Evolutionary conservation across 306 rosid species (phyloP), one percentile per base, ranked within the genome.

Genomic region (Malus orientalis): DNA sequence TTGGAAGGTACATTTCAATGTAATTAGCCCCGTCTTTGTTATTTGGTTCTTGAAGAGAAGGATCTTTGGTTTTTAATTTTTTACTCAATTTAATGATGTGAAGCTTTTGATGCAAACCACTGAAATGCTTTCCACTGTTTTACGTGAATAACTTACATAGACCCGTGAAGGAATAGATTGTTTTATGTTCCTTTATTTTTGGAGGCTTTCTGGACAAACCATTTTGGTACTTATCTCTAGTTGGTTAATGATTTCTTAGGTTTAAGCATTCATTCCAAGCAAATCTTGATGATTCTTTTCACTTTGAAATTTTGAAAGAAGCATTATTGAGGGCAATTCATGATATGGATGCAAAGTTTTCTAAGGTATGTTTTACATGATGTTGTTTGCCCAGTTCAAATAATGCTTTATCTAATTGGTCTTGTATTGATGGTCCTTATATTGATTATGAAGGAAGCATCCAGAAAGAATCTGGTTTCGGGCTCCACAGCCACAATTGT

Each of bases 251-350:
- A 40, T 74, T 84, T 86, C 77, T 67, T 91, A 91, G 96, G 96
- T 88, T 87, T 76, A 90, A 85, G 84, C 87, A 85, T 80, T 78
- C 80, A 44, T 77, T 86, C 78, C 78, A 90, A 68, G 86, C 85
- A 79, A 84, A 84, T 61, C 78, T 87, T 85, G 92, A 80, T 42
- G 89, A 90, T 81, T 85, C 91, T 83, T 84, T 86, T 77, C 97
- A 92, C 87, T 90, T 95, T 87, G 93, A 85, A 86, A 92, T 95
- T 77, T 83, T 95, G 84, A 95, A 92, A 86, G 98, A 95, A 89
- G 95, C 96, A 10, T 80, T 95, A 78, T 73, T 95, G 88, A 92
- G 97, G 82, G 92, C 98, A 59, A 87, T 95, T 74, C 87, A 81
- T 75, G 98, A 95, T 78, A 85, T 90, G 63, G 98, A 95, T 84